phyloP scores from a whole-genome alignment of 352 stramenopile genomes.

The Globisporangium okanoganense region DNA sequence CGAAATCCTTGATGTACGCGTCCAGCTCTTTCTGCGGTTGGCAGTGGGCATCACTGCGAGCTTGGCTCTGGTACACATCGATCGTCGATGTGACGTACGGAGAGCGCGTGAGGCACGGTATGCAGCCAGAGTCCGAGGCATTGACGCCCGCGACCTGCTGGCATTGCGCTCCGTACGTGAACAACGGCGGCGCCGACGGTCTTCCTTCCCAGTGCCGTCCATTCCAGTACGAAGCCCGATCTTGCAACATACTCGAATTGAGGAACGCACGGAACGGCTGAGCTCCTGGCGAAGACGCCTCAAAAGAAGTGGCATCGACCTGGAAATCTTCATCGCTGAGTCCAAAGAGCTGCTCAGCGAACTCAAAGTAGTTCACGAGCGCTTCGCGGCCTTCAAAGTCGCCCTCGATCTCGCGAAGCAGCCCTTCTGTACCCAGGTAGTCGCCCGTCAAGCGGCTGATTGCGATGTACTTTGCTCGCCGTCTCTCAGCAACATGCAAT shows the following conservation, averaged over 20 bases:
- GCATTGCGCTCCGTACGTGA: conserved; percentile 73
- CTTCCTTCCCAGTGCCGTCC: conserved; percentile 73
- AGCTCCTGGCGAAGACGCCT: not conserved
- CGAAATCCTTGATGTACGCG: conserved; percentile 77
- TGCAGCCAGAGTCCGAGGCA: conserved; percentile 35
- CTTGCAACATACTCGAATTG: conserved; percentile 31
- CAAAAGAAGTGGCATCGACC: conserved; percentile 6
- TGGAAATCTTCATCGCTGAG: conserved; percentile 45
- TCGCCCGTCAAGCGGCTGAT: conserved; percentile 90
- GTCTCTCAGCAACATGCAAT: conserved; percentile 82
- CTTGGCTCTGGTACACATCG: conserved; percentile 37
- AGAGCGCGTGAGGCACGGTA: conserved; percentile 57
- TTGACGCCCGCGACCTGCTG: conserved; percentile 38
- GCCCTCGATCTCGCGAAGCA: conserved; percentile 70
- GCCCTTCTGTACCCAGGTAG: conserved; percentile 76
- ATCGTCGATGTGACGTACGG: conserved; percentile 44
- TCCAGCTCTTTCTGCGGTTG: conserved; percentile 65
- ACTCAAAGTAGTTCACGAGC: conserved; percentile 67
- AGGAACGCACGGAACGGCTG: conserved; percentile 50
- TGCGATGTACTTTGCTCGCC: conserved; percentile 93
- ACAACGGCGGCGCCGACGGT: conserved; percentile 49
- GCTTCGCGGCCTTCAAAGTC: conserved; percentile 78
- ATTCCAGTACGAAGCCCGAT: conserved; percentile 82
- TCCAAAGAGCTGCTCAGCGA: conserved; percentile 68
- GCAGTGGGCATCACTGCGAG: conserved; percentile 34